Percentiles rank a stretch among this genome's conserved stretches.
Conservation (phyloP, 2,329 filamentous ascomycete genomes). For the Cadophora sp. region DNA sequence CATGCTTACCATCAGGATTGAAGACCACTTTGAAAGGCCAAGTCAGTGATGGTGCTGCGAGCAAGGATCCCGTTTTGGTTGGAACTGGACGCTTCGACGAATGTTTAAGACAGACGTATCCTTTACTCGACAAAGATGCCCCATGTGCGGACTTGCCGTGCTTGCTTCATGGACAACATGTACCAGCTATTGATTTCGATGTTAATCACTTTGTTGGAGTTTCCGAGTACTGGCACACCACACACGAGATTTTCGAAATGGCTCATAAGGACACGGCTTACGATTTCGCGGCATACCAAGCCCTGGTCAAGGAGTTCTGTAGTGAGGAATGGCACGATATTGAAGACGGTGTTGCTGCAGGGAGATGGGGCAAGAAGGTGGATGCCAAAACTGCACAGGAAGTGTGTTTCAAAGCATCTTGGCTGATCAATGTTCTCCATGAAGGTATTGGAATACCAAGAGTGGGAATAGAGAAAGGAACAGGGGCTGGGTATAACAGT, state of each 20-base stretch:
- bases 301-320: constrained; percentile 85
- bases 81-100: constrained; percentile 89
- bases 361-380: constrained; percentile 79
- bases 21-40: constrained; percentile 76
- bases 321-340: constrained; percentile 83
- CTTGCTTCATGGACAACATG: constrained; percentile 87
- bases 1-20: constrained; percentile 84
- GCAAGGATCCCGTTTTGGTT: constrained; percentile 62
- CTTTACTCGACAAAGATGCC: constrained; percentile 87
- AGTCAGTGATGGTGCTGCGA: constrained; percentile 49
- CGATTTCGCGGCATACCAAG: constrained; percentile 88
- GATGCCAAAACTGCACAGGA: constrained; percentile 77
- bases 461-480: constrained; percentile 74
- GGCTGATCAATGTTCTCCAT: constrained; percentile 96
- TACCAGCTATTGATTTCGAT: constrained; percentile 94
- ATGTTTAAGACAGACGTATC: constrained; percentile 82
- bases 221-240: constrained; percentile 99
- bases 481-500: constrained; percentile 64
- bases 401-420: constrained; percentile 97
- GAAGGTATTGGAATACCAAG: constrained; percentile 94
- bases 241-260: constrained; percentile 88
- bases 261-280: constrained; percentile 80
- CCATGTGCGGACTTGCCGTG: constrained; percentile 85
- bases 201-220: constrained; percentile 98
- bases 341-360: constrained; percentile 64